A percentile compares a stretch with the other conserved stretches of the same genome.
Conservation (phyloP, 1,284 basidiomycete species). For the Cerrena zonata region DNA sequence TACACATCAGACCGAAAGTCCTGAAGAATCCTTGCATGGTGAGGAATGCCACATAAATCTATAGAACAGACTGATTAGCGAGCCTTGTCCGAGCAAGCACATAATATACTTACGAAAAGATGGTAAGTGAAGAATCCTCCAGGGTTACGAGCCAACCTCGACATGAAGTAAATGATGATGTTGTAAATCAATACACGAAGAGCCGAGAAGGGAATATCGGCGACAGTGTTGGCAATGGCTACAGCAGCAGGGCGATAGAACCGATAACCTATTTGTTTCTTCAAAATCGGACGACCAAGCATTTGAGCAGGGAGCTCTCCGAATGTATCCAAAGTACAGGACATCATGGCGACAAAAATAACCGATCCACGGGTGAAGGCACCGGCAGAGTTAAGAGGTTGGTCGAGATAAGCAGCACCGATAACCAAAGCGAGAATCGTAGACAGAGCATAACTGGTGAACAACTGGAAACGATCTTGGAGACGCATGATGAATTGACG, state of each 20-base stretch:
- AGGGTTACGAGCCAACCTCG: slow-evolving; percentile 52
- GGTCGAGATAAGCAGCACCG: slow-evolving; percentile 71
- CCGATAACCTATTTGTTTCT: slow-evolving; percentile 70
- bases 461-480: slow-evolving; percentile 80
- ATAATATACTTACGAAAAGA: slow-evolving; percentile 38
- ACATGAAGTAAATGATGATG: slow-evolving; percentile 74
- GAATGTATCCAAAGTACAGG: slow-evolving; percentile 74
- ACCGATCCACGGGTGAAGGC: slow-evolving; percentile 85
- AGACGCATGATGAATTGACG: slow-evolving; percentile 75
- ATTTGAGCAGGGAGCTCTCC: slow-evolving; percentile 71
- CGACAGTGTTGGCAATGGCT: slow-evolving; percentile 67
- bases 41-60: slow-evolving; percentile 52
- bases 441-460: slow-evolving; percentile 61
- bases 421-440: slow-evolving; percentile 66
- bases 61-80: not conserved
- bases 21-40: slow-evolving; percentile 74
- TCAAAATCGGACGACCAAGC: slow-evolving; percentile 70
- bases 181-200: slow-evolving; percentile 59
- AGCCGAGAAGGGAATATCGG: slow-evolving; percentile 74
- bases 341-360: slow-evolving; percentile 71
- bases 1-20: slow-evolving; percentile 59
- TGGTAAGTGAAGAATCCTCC: slow-evolving; percentile 72
- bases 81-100: not conserved
- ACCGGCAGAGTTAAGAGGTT: slow-evolving; percentile 69
- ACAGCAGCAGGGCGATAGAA: slow-evolving; percentile 78